These are phyloP conservation scores for Naganishia sp. DNA, from an alignment of 1,284 basidiomycete genomes.

Conservation along the genomic window DNA sequence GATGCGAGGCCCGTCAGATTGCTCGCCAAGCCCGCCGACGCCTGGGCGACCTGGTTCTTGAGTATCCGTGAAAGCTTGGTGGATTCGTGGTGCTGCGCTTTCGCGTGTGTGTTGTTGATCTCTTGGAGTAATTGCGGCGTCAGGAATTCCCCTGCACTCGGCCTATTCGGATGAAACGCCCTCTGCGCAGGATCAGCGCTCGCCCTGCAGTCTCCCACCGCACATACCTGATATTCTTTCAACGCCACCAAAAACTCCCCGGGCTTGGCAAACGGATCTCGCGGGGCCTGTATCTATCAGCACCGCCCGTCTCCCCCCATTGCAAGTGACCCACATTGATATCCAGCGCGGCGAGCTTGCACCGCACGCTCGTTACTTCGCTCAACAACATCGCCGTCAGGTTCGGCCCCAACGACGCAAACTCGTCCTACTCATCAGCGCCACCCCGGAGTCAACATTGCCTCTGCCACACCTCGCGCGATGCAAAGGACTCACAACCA, in stretches of 20 bases:
- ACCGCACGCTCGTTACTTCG: constrained; percentile 28
- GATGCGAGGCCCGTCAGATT: constrained; percentile 24
- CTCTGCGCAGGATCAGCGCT: not conserved
- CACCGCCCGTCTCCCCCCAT: not conserved
- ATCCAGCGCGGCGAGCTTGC: constrained; percentile 29
- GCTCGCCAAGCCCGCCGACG: constrained; percentile 29
- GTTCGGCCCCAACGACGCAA: constrained; percentile 26
- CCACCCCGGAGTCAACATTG: too few relatives aligned
- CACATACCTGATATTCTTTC: constrained; percentile 27
- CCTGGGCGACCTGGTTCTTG: constrained; percentile 27
- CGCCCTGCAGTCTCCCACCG: too few relatives aligned
- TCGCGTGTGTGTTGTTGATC: constrained; percentile 24
- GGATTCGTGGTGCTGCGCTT: constrained; percentile 27
- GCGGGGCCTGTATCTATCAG: constrained; percentile 17
- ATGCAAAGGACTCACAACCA: not conserved
- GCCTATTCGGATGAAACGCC: constrained; percentile 6
- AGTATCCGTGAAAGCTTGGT: constrained; percentile 27
- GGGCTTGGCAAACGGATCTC: constrained; percentile 31
- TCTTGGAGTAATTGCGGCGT: constrained; percentile 15
- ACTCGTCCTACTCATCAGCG: constrained; percentile 8
- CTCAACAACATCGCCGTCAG: constrained; percentile 31
- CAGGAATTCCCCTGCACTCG: not conserved
- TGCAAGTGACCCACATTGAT: constrained; percentile 15
- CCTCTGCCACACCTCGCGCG: too few relatives aligned
- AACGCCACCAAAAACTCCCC: constrained; percentile 24